Percentiles rank a stretch among this genome's conserved stretches.
phyloP scores from a whole-genome alignment of 176 grass and related monocot genomes.

The Oryza officinalis region DNA sequence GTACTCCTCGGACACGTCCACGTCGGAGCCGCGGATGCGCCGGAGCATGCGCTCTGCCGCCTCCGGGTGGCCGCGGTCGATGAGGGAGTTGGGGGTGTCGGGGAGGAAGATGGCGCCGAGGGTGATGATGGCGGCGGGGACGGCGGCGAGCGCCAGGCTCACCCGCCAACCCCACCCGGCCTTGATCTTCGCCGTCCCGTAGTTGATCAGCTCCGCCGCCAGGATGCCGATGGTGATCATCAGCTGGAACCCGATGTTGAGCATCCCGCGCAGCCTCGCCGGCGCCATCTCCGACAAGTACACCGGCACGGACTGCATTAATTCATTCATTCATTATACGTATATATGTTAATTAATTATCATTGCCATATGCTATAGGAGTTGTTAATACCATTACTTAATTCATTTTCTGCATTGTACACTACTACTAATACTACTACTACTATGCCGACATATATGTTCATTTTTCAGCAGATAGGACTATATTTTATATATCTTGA shows the following conservation, averaged over 20 bases:
- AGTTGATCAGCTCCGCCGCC: constrained; percentile 80
- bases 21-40: constrained; percentile 45
- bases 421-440: no score
- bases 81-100: constrained; percentile 95
- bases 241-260: constrained; percentile 98
- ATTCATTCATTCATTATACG: not conserved
- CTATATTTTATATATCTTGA: not conserved
- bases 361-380: no score
- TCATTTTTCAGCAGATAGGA: no score
- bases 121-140: constrained; percentile 84
- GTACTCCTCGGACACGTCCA: constrained; percentile 59
- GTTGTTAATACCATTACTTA: no score
- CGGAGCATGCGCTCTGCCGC: constrained; percentile 46
- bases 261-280: constrained; percentile 79
- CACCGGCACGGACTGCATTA: constrained; percentile 90
- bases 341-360: no score
- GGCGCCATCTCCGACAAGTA: constrained; percentile 99
- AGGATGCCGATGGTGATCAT: constrained; percentile 99
- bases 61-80: constrained; percentile 76
- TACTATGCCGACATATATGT: no score
- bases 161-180: constrained; percentile 84
- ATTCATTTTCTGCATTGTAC: no score
- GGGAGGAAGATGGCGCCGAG: constrained; percentile 84
- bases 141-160: constrained; percentile 80
- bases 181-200: constrained; percentile 84